Evolutionary conservation across 108 stramenopile species (phyloP).

Genomic region (Poteriospumella lacustris): DNA sequence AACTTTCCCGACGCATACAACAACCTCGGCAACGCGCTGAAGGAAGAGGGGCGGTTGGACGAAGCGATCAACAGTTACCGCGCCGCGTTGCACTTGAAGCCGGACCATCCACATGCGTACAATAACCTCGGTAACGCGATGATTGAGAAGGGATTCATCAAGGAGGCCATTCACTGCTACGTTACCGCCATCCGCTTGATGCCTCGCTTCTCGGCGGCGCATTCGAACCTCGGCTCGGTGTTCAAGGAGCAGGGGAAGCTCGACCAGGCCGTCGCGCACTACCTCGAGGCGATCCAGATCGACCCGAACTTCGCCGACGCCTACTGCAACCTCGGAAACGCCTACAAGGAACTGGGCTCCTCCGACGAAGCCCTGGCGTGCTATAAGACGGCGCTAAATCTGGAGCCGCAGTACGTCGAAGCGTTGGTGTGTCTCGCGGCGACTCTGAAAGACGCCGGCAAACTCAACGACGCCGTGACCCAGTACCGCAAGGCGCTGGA

Average conservation of each 20-base stretch:
- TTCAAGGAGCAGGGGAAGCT: slow-evolving; percentile 61
- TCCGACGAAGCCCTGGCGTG: slow-evolving; percentile 40
- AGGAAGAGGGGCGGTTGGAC: slow-evolving; percentile 41
- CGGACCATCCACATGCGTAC: slow-evolving; percentile 68
- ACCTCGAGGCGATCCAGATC: slow-evolving; percentile 56
- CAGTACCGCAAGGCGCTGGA: slow-evolving; percentile 54
- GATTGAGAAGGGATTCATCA: slow-evolving; percentile 51
- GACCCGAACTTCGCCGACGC: slow-evolving; percentile 62
- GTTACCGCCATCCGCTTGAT: slow-evolving; percentile 58
- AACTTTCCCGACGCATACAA: slow-evolving; percentile 66
- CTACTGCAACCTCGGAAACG: slow-evolving; percentile 61
- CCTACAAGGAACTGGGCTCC: slow-evolving; percentile 56
- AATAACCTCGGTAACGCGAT: slow-evolving; percentile 58
- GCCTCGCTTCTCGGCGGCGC: slow-evolving; percentile 62
- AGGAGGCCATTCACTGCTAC: slow-evolving; percentile 66
- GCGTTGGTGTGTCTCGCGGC: slow-evolving; percentile 52
- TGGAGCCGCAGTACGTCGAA: slow-evolving; percentile 43
- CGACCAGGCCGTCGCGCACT: slow-evolving; percentile 59
- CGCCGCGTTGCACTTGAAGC: slow-evolving; percentile 51
- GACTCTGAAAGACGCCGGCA: slow-evolving; percentile 54
- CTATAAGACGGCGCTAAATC: neutral
- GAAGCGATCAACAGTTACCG: slow-evolving; percentile 55
- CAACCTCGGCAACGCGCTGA: slow-evolving; percentile 61
- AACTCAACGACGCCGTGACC: slow-evolving; percentile 46
- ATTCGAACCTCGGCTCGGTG: slow-evolving; percentile 56